Conservation (phyloP, 805 yeast species). For the Cyberlindnera galapagoensis region DNA sequence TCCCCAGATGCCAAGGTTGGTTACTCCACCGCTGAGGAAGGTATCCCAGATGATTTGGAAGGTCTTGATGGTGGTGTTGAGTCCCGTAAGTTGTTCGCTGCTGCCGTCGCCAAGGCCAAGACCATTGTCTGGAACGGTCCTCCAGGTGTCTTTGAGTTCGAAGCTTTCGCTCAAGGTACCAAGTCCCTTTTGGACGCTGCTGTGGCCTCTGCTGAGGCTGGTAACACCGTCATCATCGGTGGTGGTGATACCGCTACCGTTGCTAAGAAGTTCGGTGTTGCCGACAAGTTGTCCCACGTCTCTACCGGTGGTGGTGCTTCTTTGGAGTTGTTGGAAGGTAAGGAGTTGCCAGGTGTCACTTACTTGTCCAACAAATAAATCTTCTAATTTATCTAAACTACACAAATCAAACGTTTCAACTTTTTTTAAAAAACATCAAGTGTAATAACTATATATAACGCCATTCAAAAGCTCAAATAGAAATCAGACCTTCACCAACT, state of each 20-base stretch:
- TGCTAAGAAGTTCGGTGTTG: slow-evolving; percentile 96
- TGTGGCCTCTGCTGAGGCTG: slow-evolving; percentile 78
- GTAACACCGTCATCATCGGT: slow-evolving; percentile 89
- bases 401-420: too few species aligned
- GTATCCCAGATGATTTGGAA: slow-evolving; percentile 93
- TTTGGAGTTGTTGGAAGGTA: slow-evolving; percentile 96
- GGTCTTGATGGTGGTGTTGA: slow-evolving; percentile 96
- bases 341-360: slow-evolving; percentile 95
- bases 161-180: slow-evolving; percentile 86
- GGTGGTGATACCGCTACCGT: slow-evolving; percentile 99
- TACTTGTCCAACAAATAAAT: slow-evolving; percentile 72
- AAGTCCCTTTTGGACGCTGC: slow-evolving; percentile 84
- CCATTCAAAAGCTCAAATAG: too few species aligned
- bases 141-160: slow-evolving; percentile 99
- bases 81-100: slow-evolving; percentile 71
- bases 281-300: slow-evolving; percentile 94
- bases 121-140: slow-evolving; percentile 99
- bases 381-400: too few species aligned
- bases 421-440: too few species aligned
- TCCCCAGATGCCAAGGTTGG: slow-evolving; percentile 85
- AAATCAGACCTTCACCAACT: too few species aligned
- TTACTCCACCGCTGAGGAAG: slow-evolving; percentile 79
- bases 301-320: slow-evolving; percentile 99
- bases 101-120: slow-evolving; percentile 85
- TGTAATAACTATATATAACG: too few species aligned